Base-by-base conservation (phyloP, 1,139 yeast species). In the Candida neerlandica region DNA sequence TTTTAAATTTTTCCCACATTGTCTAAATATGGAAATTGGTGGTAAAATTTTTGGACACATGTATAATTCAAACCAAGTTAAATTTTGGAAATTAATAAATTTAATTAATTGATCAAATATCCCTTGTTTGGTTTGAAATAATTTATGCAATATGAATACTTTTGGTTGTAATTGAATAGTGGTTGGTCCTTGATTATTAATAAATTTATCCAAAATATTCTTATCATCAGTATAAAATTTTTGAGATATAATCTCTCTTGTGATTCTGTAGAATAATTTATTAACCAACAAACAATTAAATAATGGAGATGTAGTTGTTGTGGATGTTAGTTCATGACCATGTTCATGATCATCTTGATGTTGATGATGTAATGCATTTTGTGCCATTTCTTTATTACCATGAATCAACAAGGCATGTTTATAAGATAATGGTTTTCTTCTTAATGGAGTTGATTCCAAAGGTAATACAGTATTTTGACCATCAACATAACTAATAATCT, bases 11-110 rank as follows among this genome's bases (percentile, higher is more conserved):
- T 64, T 57, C 5, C 68, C 66, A 39, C 55, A 26, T 38, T 46
- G 37, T 73, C 69, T 12, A 73, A 72, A 59, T 75, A 78, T 62
- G 71, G 77, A 53, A 4, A 68, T 57, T 0, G 81, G 76, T 1
- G 96, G 96, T 3, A 77, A 60, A 33, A 89, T 64, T 48, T 76
- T 75, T 3, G 96, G 95, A 63, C 97, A 91, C 64, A 92, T 86
- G 67, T 87, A 90, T 56, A 91, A 75, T 64, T 91, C 96, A 39
- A 92, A 71, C 85, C 87, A 81, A 53, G 75, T 72, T 44, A 91
- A 65, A 35, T 76, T 70, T 5, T 77, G 72, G 39, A 81, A 81
- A 38, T 71, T 67, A 14, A 85, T 62, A 10, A 52, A 50, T 16
- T 52, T 33, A 2, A 58, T 55, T 6, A 68, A 45, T 9, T 50